phyloP scores from a whole-genome alignment of 495 filamentous ascomycete species.

The Penicillium maclennaniae region DNA sequence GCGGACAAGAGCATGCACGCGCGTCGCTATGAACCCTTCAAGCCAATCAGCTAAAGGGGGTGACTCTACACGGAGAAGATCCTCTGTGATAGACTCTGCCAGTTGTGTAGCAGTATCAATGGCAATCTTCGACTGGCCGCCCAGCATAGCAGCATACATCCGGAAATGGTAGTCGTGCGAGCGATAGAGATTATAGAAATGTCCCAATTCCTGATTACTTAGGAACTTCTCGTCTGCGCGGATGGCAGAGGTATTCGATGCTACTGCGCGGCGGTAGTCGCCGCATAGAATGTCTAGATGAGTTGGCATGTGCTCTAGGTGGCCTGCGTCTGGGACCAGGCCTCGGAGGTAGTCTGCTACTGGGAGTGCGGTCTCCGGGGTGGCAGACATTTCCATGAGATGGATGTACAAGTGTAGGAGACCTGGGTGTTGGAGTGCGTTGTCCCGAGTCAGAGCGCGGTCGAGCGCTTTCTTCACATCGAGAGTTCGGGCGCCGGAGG shows the following conservation, averaged over 20 bases:
- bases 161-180: conserved; percentile 64
- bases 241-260: conserved; percentile 61
- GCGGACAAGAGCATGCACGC: conserved; percentile 60
- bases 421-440: conserved; percentile 52
- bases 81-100: conserved; percentile 53
- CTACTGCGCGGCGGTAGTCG: conserved; percentile 59
- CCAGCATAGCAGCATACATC: conserved; percentile 70
- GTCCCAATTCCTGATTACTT: conserved; percentile 42
- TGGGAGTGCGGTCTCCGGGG: conserved; percentile 54
- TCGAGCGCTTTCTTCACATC: conserved; percentile 57
- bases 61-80: conserved; percentile 55
- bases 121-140: conserved; percentile 52
- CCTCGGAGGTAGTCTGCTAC: conserved; percentile 57
- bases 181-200: conserved; percentile 68
- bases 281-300: conserved; percentile 66
- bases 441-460: conserved; percentile 39
- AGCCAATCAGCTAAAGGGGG: conserved; percentile 73
- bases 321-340: conserved; percentile 62
- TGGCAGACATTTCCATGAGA: conserved; percentile 67
- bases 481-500: conserved; percentile 49
- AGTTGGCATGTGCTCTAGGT: conserved; percentile 70
- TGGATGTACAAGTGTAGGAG: conserved; percentile 70
- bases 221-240: conserved; percentile 59
- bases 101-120: conserved; percentile 51
- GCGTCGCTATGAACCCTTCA: conserved; percentile 59